Evolutionary conservation across 2,329 filamentous ascomycete genomes (phyloP).

Genomic region (Sporothrix humicola): DNA sequence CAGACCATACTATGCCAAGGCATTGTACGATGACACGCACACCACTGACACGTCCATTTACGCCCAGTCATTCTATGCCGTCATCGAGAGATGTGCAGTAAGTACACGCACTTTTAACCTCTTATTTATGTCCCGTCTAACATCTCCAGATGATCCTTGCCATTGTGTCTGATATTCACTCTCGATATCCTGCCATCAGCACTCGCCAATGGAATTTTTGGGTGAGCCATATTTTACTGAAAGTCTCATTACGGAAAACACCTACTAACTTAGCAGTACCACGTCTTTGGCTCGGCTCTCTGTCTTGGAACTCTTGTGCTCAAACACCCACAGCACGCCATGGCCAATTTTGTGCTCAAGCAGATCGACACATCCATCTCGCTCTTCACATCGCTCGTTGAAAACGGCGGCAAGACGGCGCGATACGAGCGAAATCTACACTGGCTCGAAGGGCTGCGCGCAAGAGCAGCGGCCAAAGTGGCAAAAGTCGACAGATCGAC

Average conservation of each 20-base stretch:
- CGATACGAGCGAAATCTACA: constrained; percentile 32
- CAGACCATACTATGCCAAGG: constrained; percentile 31
- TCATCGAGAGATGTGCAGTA: constrained; percentile 23
- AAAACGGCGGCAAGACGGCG: constrained; percentile 29
- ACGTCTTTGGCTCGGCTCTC: constrained; percentile 30
- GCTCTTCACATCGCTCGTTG: constrained; percentile 29
- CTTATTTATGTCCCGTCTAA: no score
- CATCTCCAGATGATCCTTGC: constrained; percentile 15
- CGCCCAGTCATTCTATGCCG: constrained; percentile 15
- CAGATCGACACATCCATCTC: constrained; percentile 32
- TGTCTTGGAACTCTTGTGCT: constrained; percentile 33
- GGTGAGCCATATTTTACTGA: not conserved
- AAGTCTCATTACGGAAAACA: no score
- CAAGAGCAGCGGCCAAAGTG: constrained; percentile 6
- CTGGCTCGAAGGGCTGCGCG: constrained; percentile 27
- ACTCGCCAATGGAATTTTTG: constrained; percentile 33
- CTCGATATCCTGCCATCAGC: constrained; percentile 29
- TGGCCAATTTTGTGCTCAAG: constrained; percentile 30
- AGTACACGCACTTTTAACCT: no score
- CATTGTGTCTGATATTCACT: constrained; percentile 29
- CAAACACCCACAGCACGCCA: constrained; percentile 23
- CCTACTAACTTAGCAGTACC: not conserved
- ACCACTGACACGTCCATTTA: constrained; percentile 20
- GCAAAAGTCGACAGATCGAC: not conserved
- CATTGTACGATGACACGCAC: constrained; percentile 25